phyloP scores from a whole-genome alignment of 106 monocot species.

The Hemerocallis citrina region DNA sequence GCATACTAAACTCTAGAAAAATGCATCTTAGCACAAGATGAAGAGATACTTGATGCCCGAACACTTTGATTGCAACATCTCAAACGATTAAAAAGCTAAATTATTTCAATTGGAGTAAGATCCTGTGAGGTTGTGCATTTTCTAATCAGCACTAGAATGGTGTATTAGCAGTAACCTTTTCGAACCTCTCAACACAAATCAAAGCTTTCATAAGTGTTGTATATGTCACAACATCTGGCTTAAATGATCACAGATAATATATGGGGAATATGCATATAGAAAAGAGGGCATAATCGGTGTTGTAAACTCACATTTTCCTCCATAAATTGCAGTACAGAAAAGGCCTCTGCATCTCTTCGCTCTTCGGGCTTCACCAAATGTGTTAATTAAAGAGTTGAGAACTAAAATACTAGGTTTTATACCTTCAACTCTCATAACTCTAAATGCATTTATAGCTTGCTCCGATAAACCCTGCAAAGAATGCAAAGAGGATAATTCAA shows the following conservation, averaged over 20 bases:
- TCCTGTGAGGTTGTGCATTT: too few relatives aligned
- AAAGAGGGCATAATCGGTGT: background rate
- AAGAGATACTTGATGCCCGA: too few relatives aligned
- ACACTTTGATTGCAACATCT: background rate
- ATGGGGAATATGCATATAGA: background rate
- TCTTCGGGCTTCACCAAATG: slow-evolving; percentile 93
- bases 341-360: slow-evolving; percentile 80
- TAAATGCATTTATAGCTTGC: slow-evolving; percentile 81
- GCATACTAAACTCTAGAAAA: background rate
- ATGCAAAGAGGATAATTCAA: background rate
- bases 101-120: background rate
- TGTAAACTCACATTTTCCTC: slow-evolving; percentile 72
- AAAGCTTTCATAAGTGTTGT: slow-evolving; percentile 98
- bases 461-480: slow-evolving; percentile 72
- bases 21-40: background rate
- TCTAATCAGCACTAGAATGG: background rate
- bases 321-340: slow-evolving; percentile 85
- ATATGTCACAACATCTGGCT: slow-evolving; percentile 96
- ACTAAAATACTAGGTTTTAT: slow-evolving; percentile 71
- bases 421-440: slow-evolving; percentile 94
- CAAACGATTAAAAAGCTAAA: background rate
- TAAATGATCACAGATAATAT: slow-evolving; percentile 8
- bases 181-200: slow-evolving; percentile 91
- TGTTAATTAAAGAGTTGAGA: slow-evolving; percentile 94
- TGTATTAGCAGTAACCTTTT: slow-evolving; percentile 42